Base-by-base conservation (phyloP, 1,284 basidiomycete species). In the Sporisorium exsertum region DNA sequence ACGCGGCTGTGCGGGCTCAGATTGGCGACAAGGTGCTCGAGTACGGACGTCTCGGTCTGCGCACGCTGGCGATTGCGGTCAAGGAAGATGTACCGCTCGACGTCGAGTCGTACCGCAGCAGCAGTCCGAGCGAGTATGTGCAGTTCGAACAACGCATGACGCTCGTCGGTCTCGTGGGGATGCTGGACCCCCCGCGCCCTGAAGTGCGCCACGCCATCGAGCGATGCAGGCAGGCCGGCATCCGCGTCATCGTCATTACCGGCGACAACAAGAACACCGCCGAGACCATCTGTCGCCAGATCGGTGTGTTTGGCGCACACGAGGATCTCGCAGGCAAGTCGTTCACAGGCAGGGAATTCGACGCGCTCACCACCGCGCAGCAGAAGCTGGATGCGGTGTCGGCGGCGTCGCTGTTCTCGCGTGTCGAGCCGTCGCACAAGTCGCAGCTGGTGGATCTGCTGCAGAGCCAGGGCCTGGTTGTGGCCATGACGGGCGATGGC, bases 261-360 rank as follows among this genome's bases (percentile, higher is more conserved):
- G 97, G 97, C 43, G 97, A 99, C 87, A 97, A 97, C 88, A 96
- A 97, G 88, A 92, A 92, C 77, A 99, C 97, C 24, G 97, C 96
- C 55, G 95, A 97, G 88, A 94, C 95, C 24, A 97, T 99, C 84
- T 97, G 95, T 86, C 89, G 94, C 64, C 91, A 95, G 85, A 96
- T 99, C 86, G 96, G 97, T 20, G 93, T 99, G 74, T 97, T 98
- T 83, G 79, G 67, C 18, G 54, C 51, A 10, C 84, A 73, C 6
- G 86, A 87, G 55, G 78, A 85, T 51, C 59, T 87, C 29, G 91
- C 89, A 15, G 93, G 93, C 60, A 96, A 96, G 89, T 94, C 93
- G 79, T 97, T 94, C 85, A 98, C 96, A 5, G 96, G 96, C 26
- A 89, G 91, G 67, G 95, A 99, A 84, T 89, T 98, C 42, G 95